These are phyloP conservation scores for Mycena leptocephala DNA, from an alignment of 768 basidiomycete genomes.

Conservation along the genomic window DNA sequence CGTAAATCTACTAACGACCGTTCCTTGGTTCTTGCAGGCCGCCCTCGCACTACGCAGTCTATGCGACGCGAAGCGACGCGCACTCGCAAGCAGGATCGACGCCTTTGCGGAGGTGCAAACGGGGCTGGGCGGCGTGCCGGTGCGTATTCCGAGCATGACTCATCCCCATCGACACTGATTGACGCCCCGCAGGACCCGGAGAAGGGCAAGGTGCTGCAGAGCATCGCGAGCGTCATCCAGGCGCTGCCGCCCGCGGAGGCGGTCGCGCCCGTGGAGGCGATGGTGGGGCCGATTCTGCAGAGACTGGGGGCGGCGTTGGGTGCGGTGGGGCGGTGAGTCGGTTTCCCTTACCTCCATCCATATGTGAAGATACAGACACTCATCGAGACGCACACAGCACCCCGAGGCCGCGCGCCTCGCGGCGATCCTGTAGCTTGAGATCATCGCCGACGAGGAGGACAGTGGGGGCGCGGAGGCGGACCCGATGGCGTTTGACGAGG, in stretches of 20 bases:
- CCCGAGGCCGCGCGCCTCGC: too few relatives aligned
- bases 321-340: too few relatives aligned
- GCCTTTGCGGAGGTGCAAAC: constrained; percentile 91
- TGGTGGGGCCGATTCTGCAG: constrained; percentile 63
- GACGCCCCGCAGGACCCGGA: constrained; percentile 75
- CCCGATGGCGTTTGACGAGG: too few relatives aligned
- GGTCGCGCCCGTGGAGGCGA: too few relatives aligned
- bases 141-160: constrained; percentile 49
- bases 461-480: too few relatives aligned
- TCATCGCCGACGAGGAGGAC: too few relatives aligned
- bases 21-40: constrained; percentile 60
- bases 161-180: constrained; percentile 6
- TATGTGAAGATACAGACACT: too few relatives aligned
- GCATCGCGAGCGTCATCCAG: too few relatives aligned
- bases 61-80: constrained; percentile 92
- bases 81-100: constrained; percentile 85
- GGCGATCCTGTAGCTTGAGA: too few relatives aligned
- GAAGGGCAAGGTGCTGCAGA: constrained; percentile 84
- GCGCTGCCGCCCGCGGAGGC: constrained; percentile 59
- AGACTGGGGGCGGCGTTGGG: too few relatives aligned
- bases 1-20: background rate
- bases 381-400: too few relatives aligned
- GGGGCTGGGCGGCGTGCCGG: constrained; percentile 81
- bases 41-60: constrained; percentile 89
- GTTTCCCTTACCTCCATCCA: too few relatives aligned